Evolutionary conservation across 2,329 filamentous ascomycete genomes (phyloP).

Genomic region (Epichloe scottii): DNA sequence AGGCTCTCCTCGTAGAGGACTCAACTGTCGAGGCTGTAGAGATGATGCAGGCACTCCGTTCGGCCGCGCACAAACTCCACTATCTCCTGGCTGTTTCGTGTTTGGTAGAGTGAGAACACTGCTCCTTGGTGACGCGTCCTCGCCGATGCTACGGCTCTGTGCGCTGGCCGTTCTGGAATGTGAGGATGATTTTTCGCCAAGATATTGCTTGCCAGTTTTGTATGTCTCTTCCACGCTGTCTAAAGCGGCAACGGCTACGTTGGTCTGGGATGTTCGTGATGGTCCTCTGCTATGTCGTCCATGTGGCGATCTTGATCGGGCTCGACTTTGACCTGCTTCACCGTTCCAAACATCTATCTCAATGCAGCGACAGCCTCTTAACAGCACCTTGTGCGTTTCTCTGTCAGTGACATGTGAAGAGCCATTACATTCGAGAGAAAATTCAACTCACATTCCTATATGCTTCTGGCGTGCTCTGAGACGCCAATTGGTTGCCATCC

Average conservation of each 20-base stretch:
- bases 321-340: slow-evolving; percentile 26
- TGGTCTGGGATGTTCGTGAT: slow-evolving; percentile 34
- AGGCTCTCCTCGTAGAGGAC: slow-evolving; percentile 46
- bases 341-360: slow-evolving; percentile 96
- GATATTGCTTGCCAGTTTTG: slow-evolving; percentile 15
- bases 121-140: slow-evolving; percentile 19
- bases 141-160: slow-evolving; percentile 19
- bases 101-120: slow-evolving; percentile 17
- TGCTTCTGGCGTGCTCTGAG: slow-evolving; percentile 61
- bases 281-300: slow-evolving; percentile 33
- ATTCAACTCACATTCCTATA: slow-evolving; percentile 57
- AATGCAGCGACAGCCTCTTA: slow-evolving; percentile 72
- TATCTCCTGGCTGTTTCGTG: slow-evolving; percentile 22
- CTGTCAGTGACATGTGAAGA: neutral
- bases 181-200: slow-evolving; percentile 16
- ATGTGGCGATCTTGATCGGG: slow-evolving; percentile 25
- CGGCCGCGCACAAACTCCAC: slow-evolving; percentile 17
- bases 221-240: slow-evolving; percentile 21
- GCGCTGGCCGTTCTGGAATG: slow-evolving; percentile 29
- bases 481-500: slow-evolving; percentile 72
- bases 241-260: slow-evolving; percentile 28
- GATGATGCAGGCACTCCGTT: neutral
- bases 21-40: slow-evolving; percentile 7
- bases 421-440: neutral
- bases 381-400: slow-evolving; percentile 43